A percentile compares a stretch with the other conserved stretches of the same genome.
These are phyloP conservation scores for Hibiscus tridactylites DNA, from an alignment of 345 rosid genomes.

Conservation along the genomic window DNA sequence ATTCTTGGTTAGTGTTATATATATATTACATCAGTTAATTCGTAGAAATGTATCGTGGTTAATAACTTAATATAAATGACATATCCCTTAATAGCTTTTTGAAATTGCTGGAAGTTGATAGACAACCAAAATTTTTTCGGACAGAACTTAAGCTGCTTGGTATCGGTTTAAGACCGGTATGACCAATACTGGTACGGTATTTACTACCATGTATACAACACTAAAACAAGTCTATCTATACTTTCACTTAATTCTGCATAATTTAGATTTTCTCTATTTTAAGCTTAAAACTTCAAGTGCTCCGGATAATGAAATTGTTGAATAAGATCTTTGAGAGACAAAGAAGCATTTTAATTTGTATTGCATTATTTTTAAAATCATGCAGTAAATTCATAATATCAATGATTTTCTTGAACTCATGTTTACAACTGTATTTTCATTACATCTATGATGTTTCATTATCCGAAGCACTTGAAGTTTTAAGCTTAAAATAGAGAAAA, in stretches of 20 bases:
- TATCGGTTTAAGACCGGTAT: no score
- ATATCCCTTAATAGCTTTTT: neutral
- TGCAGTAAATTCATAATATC: neutral
- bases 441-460: neutral
- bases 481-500: neutral
- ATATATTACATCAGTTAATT: constrained; percentile 11
- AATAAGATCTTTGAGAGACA: neutral
- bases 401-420: neutral
- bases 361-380: neutral
- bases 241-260: neutral
- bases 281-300: neutral
- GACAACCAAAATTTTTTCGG: no score
- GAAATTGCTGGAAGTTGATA: neutral
- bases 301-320: neutral
- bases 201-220: neutral
- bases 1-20: constrained; percentile 80
- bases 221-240: neutral
- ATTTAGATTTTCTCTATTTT: neutral
- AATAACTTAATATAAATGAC: neutral
- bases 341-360: neutral
- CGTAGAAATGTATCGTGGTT: neutral
- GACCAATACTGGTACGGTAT: no score
- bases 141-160: no score
- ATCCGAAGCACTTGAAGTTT: neutral
- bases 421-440: neutral